Evolutionary conservation across 768 basidiomycete species (phyloP).

Genomic region (Dictyophora rubrovolvata): DNA sequence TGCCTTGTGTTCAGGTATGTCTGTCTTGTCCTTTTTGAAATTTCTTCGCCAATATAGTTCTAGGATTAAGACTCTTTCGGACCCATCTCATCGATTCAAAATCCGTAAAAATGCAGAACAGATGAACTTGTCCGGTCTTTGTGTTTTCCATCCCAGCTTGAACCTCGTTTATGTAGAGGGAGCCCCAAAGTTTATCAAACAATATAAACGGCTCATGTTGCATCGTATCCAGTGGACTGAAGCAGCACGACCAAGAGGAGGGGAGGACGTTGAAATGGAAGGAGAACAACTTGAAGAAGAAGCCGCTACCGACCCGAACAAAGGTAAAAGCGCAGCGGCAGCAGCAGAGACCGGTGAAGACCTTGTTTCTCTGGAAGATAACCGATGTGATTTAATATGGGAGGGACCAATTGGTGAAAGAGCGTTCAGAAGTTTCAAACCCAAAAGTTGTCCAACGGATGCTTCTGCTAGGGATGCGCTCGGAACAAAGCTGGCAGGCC

Average conservation of each 20-base stretch:
- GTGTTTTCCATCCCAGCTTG: conserved; percentile 85
- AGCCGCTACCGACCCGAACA: conserved; percentile 9
- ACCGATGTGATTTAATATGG: conserved; percentile 88
- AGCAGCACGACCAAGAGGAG: conserved; percentile 67
- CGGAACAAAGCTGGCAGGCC: conserved; percentile 74
- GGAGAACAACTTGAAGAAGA: conserved; percentile 35
- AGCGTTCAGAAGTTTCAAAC: conserved; percentile 69
- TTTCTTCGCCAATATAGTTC: not conserved
- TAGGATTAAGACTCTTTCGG: conserved; percentile 81
- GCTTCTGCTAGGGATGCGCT: conserved; percentile 75
- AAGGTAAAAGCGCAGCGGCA: conserved; percentile 18
- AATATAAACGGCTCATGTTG: conserved; percentile 81
- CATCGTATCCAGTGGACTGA: conserved; percentile 92
- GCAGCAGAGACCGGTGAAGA: conserved; percentile 22
- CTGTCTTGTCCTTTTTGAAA: not conserved
- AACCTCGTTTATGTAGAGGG: conserved; percentile 93
- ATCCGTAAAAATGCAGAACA: conserved; percentile 95
- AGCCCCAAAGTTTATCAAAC: conserved; percentile 70
- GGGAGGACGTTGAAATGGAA: conserved; percentile 60
- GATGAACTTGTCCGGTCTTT: conserved; percentile 75
- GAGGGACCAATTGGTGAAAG: conserved; percentile 82
- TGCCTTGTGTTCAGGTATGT: conserved; percentile 90
- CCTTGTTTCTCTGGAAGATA: conserved; percentile 61
- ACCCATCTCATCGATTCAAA: conserved; percentile 92
- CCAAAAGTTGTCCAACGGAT: conserved; percentile 77